phyloP scores from a whole-genome alignment of 176 grass and related monocot species.

The Pontederia paniculata region DNA sequence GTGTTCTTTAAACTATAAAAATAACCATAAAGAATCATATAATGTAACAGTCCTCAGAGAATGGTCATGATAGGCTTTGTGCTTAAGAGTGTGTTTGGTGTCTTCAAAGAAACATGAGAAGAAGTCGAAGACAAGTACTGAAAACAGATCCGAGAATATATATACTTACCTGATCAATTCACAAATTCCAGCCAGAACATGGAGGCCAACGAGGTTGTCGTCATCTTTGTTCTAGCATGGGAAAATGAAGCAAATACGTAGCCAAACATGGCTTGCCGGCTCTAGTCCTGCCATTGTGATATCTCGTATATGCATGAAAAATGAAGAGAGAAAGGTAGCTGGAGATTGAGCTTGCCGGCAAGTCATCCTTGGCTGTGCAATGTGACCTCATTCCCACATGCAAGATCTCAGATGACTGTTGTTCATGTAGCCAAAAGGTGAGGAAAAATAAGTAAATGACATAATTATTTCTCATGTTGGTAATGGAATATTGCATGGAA shows the following conservation, averaged over 20 bases:
- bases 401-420: constrained; percentile 45
- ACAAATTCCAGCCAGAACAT: background rate
- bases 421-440: constrained; percentile 2
- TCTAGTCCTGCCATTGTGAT: background rate
- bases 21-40: too few relatives aligned
- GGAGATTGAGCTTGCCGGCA: constrained; percentile 24
- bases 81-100: background rate
- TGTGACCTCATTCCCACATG: constrained; percentile 56
- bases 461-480: too few relatives aligned
- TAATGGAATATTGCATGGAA: background rate
- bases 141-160: background rate
- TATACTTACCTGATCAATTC: background rate
- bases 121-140: too few relatives aligned
- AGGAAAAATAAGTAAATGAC: background rate
- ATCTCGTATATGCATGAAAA: too few relatives aligned
- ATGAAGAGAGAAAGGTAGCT: too few relatives aligned
- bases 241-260: constrained; percentile 55
- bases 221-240: constrained; percentile 56
- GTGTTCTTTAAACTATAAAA: too few relatives aligned
- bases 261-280: constrained; percentile 44
- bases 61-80: background rate
- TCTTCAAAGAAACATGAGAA: background rate
- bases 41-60: too few relatives aligned
- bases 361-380: constrained; percentile 92
- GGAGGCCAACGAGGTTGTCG: background rate